phyloP scores from a whole-genome alignment of 352 stramenopile genomes.

The Globisporangium camurandrum region DNA sequence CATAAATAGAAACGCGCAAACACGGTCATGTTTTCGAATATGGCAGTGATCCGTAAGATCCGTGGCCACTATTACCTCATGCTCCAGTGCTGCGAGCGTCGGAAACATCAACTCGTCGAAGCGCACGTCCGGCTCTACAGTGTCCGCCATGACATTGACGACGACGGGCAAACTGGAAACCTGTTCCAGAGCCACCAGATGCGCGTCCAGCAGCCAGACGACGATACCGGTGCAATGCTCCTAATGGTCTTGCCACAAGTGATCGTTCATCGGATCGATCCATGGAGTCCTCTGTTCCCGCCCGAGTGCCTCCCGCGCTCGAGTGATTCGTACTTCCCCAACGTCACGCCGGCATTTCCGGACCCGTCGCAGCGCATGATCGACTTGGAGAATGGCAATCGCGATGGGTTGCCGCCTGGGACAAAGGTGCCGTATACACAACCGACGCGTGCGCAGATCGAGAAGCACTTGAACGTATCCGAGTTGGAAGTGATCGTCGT shows the following conservation, averaged over 20 bases:
- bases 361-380: conserved; percentile 64
- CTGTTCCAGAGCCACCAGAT: conserved; percentile 82
- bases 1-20: conserved; percentile 78
- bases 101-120: conserved; percentile 86
- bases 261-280: conserved; percentile 81
- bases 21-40: conserved; percentile 84
- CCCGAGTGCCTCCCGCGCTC: conserved; percentile 56
- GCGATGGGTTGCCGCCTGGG: conserved; percentile 34
- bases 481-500: conserved; percentile 78
- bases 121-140: conserved; percentile 79
- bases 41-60: conserved; percentile 84
- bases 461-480: conserved; percentile 52
- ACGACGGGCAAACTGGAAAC: conserved; percentile 38
- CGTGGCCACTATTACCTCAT: conserved; percentile 89
- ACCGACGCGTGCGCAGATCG: conserved; percentile 66
- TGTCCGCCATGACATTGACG: conserved; percentile 57
- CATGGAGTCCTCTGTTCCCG: conserved; percentile 77
- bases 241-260: conserved; percentile 78
- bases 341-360: conserved; percentile 47
- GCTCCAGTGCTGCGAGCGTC: conserved; percentile 86
- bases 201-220: conserved; percentile 84
- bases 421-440: conserved; percentile 29
- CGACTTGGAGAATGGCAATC: conserved; percentile 82
- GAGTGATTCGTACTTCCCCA: conserved; percentile 44
- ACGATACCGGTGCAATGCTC: conserved; percentile 72